phyloP scores from a whole-genome alignment of 768 basidiomycete genomes.

The Podaxis sp. region DNA sequence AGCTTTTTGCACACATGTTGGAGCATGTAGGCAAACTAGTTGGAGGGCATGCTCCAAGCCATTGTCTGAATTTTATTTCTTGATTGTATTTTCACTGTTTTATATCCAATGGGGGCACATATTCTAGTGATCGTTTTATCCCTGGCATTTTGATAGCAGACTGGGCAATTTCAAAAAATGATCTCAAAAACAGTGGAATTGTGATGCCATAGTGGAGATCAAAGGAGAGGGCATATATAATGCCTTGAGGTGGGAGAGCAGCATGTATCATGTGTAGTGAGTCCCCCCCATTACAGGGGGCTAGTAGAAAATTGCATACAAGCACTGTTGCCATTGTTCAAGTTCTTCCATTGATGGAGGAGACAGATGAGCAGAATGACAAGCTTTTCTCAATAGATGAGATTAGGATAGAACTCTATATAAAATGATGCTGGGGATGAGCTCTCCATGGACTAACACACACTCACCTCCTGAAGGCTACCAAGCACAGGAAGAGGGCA shows the following conservation, averaged over 20 bases:
- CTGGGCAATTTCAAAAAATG: conserved; percentile 38
- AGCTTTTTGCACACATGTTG: too few relatives aligned
- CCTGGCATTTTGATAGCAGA: too few relatives aligned
- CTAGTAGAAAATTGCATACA: conserved; percentile 85
- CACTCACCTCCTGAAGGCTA: too few relatives aligned
- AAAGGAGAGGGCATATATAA: conserved; percentile 80
- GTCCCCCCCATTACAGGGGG: conserved; percentile 88
- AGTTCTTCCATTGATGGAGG: conserved; percentile 78
- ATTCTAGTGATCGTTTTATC: too few relatives aligned
- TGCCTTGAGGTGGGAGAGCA: conserved; percentile 82
- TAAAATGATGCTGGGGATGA: too few relatives aligned
- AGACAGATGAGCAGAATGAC: conserved; percentile 54
- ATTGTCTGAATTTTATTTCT: too few relatives aligned
- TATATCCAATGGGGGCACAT: too few relatives aligned
- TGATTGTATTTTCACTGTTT: too few relatives aligned
- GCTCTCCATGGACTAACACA: too few relatives aligned
- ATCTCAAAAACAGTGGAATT: conserved; percentile 58
- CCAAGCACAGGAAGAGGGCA: too few relatives aligned
- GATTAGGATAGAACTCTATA: conserved; percentile 54
- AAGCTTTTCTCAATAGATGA: conserved; percentile 81
- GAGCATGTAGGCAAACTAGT: too few relatives aligned
- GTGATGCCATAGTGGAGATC: conserved; percentile 79
- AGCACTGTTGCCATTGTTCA: conserved; percentile 80
- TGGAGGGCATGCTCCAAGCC: too few relatives aligned
- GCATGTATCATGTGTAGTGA: conserved; percentile 93